Conservation (phyloP, 306 rosid genomes). For the Senna siamea region DNA sequence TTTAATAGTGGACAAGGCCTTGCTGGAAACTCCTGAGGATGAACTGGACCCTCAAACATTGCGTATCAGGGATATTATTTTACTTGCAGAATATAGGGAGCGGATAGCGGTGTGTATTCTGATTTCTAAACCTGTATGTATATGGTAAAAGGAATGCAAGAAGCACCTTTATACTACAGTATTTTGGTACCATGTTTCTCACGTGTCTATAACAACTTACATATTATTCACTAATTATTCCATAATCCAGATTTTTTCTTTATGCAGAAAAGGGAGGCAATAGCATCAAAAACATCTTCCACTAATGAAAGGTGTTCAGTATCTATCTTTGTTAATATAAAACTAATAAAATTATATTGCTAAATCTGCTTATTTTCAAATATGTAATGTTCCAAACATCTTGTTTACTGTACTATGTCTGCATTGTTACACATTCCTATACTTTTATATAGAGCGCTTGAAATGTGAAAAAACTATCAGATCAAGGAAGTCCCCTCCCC, state of each 20-base stretch:
- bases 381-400: constrained; percentile 9
- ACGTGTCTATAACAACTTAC: neutral
- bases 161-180: neutral
- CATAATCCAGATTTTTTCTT: constrained; percentile 31
- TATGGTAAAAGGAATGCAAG: neutral
- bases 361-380: constrained; percentile 26
- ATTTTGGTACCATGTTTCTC: neutral
- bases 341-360: constrained; percentile 8
- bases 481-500: constrained; percentile 10
- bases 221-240: constrained; percentile 15
- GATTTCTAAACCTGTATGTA: constrained; percentile 5
- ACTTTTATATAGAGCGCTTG: constrained; percentile 6
- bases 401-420: constrained; percentile 2
- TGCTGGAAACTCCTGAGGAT: constrained; percentile 78
- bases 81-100: constrained; percentile 71
- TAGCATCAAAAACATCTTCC: constrained; percentile 43
- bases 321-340: neutral
- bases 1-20: constrained; percentile 68
- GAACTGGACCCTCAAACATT: constrained; percentile 65
- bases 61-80: constrained; percentile 70
- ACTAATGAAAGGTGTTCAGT: constrained; percentile 62
- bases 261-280: constrained; percentile 76
- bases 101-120: constrained; percentile 61
- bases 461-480: constrained; percentile 30
- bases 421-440: constrained; percentile 3